Evolutionary conservation across 352 stramenopile species (phyloP).

Genomic region (Phytophthora kernoviae): DNA sequence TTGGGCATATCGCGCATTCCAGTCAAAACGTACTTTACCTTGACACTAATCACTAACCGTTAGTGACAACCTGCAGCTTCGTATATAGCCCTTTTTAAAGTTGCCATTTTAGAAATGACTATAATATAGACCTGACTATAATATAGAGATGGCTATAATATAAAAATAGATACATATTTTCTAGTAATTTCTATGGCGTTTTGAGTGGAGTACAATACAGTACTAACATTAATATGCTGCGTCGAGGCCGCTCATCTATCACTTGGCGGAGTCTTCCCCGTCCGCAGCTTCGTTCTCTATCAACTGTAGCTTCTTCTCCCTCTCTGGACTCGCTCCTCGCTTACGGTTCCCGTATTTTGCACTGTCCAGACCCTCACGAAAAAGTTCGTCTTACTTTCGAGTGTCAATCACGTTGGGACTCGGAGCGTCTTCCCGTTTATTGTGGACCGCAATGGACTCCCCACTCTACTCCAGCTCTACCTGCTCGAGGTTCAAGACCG

Average conservation of each 20-base stretch:
- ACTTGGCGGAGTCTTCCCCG: background rate
- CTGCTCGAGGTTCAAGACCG: conserved; percentile 49
- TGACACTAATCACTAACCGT: too few relatives aligned
- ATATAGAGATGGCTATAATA: too few relatives aligned
- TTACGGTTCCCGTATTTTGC: conserved; percentile 69
- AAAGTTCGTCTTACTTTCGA: conserved; percentile 72
- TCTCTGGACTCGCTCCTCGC: conserved; percentile 53
- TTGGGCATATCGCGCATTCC: too few relatives aligned
- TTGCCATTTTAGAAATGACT: too few relatives aligned
- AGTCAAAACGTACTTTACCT: too few relatives aligned
- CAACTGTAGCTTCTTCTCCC: background rate
- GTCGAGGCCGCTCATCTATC: background rate
- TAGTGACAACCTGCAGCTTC: too few relatives aligned
- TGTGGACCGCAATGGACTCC: conserved; percentile 28
- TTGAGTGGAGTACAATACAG: background rate
- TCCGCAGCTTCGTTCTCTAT: background rate
- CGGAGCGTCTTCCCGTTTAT: conserved; percentile 46
- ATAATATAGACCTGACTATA: too few relatives aligned
- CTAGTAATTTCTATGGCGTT: too few relatives aligned
- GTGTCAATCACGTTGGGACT: conserved; percentile 51
- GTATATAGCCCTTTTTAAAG: too few relatives aligned
- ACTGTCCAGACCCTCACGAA: conserved; percentile 46
- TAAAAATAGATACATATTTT: too few relatives aligned
- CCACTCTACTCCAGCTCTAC: conserved; percentile 47
- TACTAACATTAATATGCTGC: background rate